phyloP scores from a whole-genome alignment of 192 early-diverging fungal genomes.

The Mortierella claussenii region DNA sequence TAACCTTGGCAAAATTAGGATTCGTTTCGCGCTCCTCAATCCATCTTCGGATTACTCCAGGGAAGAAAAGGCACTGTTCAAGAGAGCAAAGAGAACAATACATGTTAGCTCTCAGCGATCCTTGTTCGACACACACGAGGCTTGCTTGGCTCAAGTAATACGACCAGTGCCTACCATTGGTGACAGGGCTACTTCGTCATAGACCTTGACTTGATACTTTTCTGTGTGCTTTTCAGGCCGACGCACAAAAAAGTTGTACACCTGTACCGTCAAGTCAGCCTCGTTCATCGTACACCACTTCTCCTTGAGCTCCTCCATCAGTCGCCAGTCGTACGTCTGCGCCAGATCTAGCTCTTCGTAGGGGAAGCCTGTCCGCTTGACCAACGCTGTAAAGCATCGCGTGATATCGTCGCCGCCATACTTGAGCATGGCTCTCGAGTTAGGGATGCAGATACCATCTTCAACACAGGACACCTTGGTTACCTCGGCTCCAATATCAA shows the following conservation, averaged over 20 bases:
- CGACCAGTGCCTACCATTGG: constrained; percentile 68
- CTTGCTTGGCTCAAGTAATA: background rate
- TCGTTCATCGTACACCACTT: constrained; percentile 87
- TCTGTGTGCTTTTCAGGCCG: constrained; percentile 73
- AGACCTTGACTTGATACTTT: constrained; percentile 86
- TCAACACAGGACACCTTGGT: constrained; percentile 88
- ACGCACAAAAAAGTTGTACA: constrained; percentile 85
- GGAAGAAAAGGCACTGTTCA: constrained; percentile 57
- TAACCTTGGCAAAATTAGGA: constrained; percentile 31
- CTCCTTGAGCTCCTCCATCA: constrained; percentile 86
- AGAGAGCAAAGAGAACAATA: background rate
- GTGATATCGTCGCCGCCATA: constrained; percentile 95
- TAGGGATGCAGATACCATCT: constrained; percentile 79
- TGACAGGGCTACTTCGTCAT: constrained; percentile 84
- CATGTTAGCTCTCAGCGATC: no score
- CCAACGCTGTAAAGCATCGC: constrained; percentile 71
- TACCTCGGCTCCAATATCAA: constrained; percentile 93
- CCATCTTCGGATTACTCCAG: constrained; percentile 53
- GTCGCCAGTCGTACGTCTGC: constrained; percentile 74
- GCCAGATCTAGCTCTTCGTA: constrained; percentile 72
- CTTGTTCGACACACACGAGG: no score
- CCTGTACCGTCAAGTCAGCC: constrained; percentile 83
- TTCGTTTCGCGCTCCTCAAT: constrained; percentile 39
- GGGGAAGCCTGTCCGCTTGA: constrained; percentile 77
- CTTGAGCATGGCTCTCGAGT: constrained; percentile 72